Base-by-base conservation (phyloP, 208 protist genomes). In the Herpetomonas tarakana region DNA sequence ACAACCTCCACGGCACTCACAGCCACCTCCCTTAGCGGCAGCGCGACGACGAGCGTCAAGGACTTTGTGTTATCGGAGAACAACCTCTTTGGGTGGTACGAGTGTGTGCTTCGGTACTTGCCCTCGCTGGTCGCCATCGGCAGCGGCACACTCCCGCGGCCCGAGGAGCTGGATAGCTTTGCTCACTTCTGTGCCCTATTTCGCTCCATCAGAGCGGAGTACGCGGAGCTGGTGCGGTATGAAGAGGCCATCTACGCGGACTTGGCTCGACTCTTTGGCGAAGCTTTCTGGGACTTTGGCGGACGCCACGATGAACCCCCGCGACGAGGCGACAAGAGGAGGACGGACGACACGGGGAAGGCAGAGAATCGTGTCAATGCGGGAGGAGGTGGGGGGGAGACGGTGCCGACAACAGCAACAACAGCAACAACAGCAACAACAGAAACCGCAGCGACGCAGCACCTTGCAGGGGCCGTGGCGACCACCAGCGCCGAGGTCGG, bases 251-350 rank as follows among this genome's bases (percentile, higher is more conserved):
- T 57, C 44, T 78, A 71, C 58, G 46, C 55, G 35, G 53, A 64
- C 18, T 56, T 78, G 28, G 44, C 72, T 1, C 38, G 64, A 0
- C 30, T 74, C 14, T 78, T 78, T 62, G 66, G 66, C 21, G 39
- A 45, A 2, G 59, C 59, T 2, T 78, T 78, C n/a, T n/a, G n/a
- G n/a, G n/a, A n/a, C n/a, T n/a, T n/a, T n/a, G n/a, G n/a, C n/a
- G n/a, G n/a, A n/a, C n/a, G n/a, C n/a, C n/a, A n/a, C n/a, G n/a
- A n/a, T n/a, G n/a, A n/a, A n/a, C n/a, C n/a, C n/a, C n/a, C n/a
- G n/a, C n/a, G n/a, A n/a, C n/a, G n/a, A n/a, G n/a, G n/a, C n/a
- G n/a, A n/a, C n/a, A n/a, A n/a, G n/a, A n/a, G n/a, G n/a, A n/a
- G n/a, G n/a, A n/a, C n/a, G n/a, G n/a, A n/a, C n/a, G n/a, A n/a